Conservation (phyloP, 2,329 filamentous ascomycete genomes). For the Fusarium sp. region DNA sequence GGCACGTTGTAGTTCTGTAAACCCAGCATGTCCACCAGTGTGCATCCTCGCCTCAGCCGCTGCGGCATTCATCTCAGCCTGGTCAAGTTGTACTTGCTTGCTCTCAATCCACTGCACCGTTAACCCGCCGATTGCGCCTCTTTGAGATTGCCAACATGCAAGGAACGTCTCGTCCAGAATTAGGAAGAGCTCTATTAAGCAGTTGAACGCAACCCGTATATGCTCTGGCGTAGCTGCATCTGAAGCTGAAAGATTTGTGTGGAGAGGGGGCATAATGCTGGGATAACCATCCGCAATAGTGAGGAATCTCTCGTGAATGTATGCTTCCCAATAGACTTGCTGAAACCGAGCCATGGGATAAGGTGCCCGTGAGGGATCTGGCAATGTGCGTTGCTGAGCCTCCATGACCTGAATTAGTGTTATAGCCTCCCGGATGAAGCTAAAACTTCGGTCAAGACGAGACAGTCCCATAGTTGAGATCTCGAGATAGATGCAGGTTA, state of each 20-base stretch:
- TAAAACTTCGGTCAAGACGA: conserved; percentile 60
- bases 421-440: conserved; percentile 62
- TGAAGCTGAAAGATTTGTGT: conserved; percentile 44
- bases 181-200: conserved; percentile 52
- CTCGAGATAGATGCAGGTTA: conserved; percentile 64
- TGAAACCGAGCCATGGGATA: conserved; percentile 47
- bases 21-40: conserved; percentile 38
- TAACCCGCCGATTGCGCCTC: conserved; percentile 43
- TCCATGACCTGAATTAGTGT: conserved; percentile 45
- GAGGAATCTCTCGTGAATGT: conserved; percentile 67
- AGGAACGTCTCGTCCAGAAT: conserved; percentile 54
- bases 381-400: conserved; percentile 27
- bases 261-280: conserved; percentile 49
- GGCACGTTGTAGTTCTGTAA: conserved; percentile 54
- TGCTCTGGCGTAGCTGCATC: conserved; percentile 51
- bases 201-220: conserved; percentile 52
- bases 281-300: conserved; percentile 61
- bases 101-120: conserved; percentile 54
- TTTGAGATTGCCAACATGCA: conserved; percentile 50
- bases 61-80: conserved; percentile 50
- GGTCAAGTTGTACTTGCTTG: conserved; percentile 55
- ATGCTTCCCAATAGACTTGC: conserved; percentile 66
- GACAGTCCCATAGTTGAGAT: conserved; percentile 62
- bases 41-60: conserved; percentile 43
- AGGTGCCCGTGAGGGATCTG: conserved; percentile 21